A percentile compares a stretch with the other conserved stretches of the same genome.
Evolutionary conservation across 495 filamentous ascomycete species (phyloP).

Genomic region (Jackrogersella minutella): DNA sequence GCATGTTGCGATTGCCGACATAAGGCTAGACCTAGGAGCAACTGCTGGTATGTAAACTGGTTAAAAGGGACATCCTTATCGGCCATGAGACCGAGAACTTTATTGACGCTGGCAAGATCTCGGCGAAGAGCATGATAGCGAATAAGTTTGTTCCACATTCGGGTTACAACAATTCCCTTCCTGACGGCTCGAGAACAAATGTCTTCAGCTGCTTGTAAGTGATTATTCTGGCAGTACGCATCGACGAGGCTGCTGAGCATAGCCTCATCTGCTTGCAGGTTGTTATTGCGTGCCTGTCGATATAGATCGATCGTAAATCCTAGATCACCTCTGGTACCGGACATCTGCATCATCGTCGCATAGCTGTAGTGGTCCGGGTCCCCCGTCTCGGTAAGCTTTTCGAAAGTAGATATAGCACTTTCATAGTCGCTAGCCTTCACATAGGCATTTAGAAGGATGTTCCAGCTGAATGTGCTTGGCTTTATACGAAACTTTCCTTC

Average conservation of each 20-base stretch:
- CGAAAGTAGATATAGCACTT: conserved; percentile 66
- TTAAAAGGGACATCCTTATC: conserved; percentile 65
- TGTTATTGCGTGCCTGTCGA: conserved; percentile 55
- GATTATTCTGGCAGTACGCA: conserved; percentile 71
- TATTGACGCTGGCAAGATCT: conserved; percentile 67
- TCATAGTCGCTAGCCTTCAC: conserved; percentile 69
- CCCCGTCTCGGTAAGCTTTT: conserved; percentile 58
- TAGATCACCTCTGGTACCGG: conserved; percentile 76
- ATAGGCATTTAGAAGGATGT: conserved; percentile 79
- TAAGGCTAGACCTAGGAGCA: conserved; percentile 74
- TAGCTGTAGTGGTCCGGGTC: conserved; percentile 69
- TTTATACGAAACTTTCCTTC: conserved; percentile 59
- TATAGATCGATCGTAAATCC: conserved; percentile 71
- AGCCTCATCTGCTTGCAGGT: conserved; percentile 36
- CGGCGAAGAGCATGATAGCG: conserved; percentile 69
- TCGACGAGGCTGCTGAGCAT: conserved; percentile 73
- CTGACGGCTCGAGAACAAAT: conserved; percentile 56
- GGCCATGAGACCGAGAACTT: conserved; percentile 70
- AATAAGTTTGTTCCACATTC: conserved; percentile 83
- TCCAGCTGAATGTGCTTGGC: conserved; percentile 69
- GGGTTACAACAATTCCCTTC: conserved; percentile 56
- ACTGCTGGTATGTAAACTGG: conserved; percentile 73
- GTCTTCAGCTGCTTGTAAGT: conserved; percentile 66
- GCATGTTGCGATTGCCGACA: conserved; percentile 70
- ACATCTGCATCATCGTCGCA: conserved; percentile 74